Base-by-base conservation (phyloP, 805 yeast species). In the Tetrapisispora taiwanensis region DNA sequence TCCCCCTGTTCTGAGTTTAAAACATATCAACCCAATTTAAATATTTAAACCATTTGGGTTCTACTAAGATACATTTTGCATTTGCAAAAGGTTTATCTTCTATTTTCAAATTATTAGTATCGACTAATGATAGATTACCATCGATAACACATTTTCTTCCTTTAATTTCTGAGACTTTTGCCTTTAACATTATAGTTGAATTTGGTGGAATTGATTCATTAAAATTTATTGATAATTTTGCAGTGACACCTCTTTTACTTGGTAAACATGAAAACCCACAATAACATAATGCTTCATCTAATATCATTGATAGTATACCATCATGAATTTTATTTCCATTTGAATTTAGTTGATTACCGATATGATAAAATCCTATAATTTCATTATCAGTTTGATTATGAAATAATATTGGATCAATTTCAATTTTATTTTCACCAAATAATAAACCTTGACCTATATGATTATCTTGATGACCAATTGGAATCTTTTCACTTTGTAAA, bases 181-280 rank as follows among this genome's bases (percentile, higher is more conserved):
- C 95, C 36, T 70, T 69, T 39, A 92, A 63, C 13, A 86, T 69
- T 2, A 88, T 75, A 9, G 80, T 76, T 19, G 80, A 69, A 47
- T 78, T 75, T 0, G 88, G 81, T 7, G 68, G 60, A 4, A 64
- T 63, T 35, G 72, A 71, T n/a, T 58, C 47, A 9, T 53, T 32
- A 62, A 86, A 90, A 42, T 82, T 70, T 8, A 90, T 69, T 2
- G 73, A 64, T 36, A 90, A 67, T 41, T 71, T 73, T 0, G 95
- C 98, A 0, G 98, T 90, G 20, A 92, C 95, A 13, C 97, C 98
- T 41, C 82, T 71, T 45, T 78, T 74, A 46, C 79, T 77, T 1
- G 97, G 97, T 12, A 90, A 68, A 24, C 73, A 66, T 3, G 86
- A 78, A 59, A 88, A 90, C 14, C 96, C 97, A 55, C 95, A 84